These are phyloP conservation scores for Aureobasidium sp. DNA, from an alignment of 2,329 filamentous ascomycete genomes.

Conservation along the genomic window DNA sequence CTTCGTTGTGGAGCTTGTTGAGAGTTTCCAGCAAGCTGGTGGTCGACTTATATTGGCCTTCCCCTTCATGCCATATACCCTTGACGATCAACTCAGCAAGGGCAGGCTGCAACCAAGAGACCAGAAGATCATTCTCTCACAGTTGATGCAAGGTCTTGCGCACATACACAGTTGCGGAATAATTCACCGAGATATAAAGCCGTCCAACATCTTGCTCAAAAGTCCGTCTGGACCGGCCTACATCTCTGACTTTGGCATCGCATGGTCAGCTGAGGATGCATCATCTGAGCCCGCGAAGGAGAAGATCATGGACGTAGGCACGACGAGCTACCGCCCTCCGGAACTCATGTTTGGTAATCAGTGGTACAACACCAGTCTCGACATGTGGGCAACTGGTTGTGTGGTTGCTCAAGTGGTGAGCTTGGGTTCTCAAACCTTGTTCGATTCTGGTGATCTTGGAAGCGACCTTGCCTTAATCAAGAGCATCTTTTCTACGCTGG, in stretches of 20 bases:
- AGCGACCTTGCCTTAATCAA: conserved; percentile 86
- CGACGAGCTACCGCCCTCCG: conserved; percentile 81
- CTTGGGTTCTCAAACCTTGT: conserved; percentile 54
- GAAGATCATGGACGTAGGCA: conserved; percentile 91
- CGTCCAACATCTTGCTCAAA: conserved; percentile 59
- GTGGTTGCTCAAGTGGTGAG: conserved; percentile 69
- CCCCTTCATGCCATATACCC: conserved; percentile 69
- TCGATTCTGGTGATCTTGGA: conserved; percentile 81
- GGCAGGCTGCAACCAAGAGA: conserved; percentile 26
- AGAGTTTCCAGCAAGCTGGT: conserved; percentile 61
- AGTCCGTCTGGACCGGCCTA: conserved; percentile 58
- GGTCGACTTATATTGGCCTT: conserved; percentile 73
- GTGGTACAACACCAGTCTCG: conserved; percentile 62
- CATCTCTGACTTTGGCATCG: conserved; percentile 73
- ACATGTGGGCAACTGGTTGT: conserved; percentile 84
- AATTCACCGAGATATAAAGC: conserved; percentile 90
- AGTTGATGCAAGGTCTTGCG: conserved; percentile 62
- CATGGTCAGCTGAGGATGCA: conserved; percentile 46
- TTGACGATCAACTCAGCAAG: conserved; percentile 57
- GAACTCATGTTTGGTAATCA: conserved; percentile 82
- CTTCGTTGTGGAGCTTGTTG: conserved; percentile 59
- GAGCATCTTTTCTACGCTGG: conserved; percentile 85
- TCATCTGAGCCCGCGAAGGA: conserved; percentile 53
- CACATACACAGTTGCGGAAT: conserved; percentile 68
- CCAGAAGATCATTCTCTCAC: conserved; percentile 46